Evolutionary conservation across 257 asterid species (phyloP), one percentile per base, ranked within the genome.

Genomic region (Plantago elongata): DNA sequence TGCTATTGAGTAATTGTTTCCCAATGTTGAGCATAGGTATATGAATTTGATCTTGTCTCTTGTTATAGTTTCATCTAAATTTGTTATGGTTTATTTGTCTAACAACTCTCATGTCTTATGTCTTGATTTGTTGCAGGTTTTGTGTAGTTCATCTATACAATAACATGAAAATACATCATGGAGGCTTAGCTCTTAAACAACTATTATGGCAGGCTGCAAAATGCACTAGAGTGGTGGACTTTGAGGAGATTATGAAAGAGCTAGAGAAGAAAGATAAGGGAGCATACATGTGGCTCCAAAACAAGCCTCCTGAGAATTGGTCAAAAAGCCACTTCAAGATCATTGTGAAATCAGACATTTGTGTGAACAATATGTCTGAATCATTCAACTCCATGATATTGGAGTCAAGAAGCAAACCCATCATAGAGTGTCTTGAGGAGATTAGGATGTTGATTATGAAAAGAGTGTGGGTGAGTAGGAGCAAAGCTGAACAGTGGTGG

Each of bases 281-380:
- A 9, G 42, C 54, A 0, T 51, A 1, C 29, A 30, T 30, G 3
- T 67, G 57, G 54, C 11, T 54, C 15, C 11, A 22, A 1, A 30
- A 66, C 11, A 66, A 34, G 12, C 13, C 14, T 12, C 27, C 65
- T 2, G 18, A 0, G 0, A 9, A 64, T n/a, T 63, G 66, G 50
- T n/a, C 66, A 2, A 48, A 45, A 7, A 48, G 70, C 0, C 59
- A 71, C 10, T 64, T 70, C 17, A 12, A 13, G 10, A 47, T 59
- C 17, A 22, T 22, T 1, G 27, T 22, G 27, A 22, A 22, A 2
- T 22, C 27, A 22, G 27, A 22, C 6, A 11, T 54, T 16, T 15
- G 65, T 3, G 10, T 51, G 7, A 71, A 60, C 38, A 71, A 71
- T 10, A 2, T 59, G 1, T 65, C 7, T 65, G 48, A 60, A 10